Percentiles rank a stretch among this genome's conserved stretches.
Evolutionary conservation across 306 rosid species (phyloP).

Genomic region (Prunus fruticosa): DNA sequence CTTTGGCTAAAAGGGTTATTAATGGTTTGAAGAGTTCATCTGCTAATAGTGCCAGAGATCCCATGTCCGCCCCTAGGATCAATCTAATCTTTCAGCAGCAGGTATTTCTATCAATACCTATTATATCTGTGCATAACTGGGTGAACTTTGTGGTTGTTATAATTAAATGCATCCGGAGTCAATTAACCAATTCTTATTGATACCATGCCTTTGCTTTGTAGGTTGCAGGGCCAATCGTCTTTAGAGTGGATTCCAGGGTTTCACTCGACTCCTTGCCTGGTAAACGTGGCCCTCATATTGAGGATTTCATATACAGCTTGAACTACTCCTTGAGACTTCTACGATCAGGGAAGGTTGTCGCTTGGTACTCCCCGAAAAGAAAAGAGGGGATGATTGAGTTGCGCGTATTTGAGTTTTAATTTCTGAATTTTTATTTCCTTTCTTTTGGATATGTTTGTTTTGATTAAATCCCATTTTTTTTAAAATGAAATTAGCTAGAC

Average conservation of each 20-base stretch:
- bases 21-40: constrained; percentile 49
- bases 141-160: background rate
- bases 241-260: constrained; percentile 69
- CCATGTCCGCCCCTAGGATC: constrained; percentile 62
- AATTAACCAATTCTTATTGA: background rate
- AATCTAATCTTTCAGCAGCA: constrained; percentile 88
- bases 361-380: constrained; percentile 88
- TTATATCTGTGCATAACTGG: background rate
- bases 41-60: constrained; percentile 28
- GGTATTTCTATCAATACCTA: constrained; percentile 35
- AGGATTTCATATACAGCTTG: constrained; percentile 80
- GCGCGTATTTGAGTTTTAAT: constrained; percentile 66
- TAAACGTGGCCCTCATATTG: constrained; percentile 48
- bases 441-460: background rate
- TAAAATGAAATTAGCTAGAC: background rate
- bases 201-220: constrained; percentile 22
- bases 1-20: constrained; percentile 53
- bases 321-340: constrained; percentile 62
- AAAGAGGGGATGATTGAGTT: constrained; percentile 94
- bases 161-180: background rate
- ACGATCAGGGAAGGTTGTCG: constrained; percentile 73
- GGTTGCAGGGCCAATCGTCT: constrained; percentile 73
- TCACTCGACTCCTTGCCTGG: constrained; percentile 38
- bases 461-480: background rate
- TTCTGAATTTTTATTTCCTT: background rate